Evolutionary conservation across 2,329 filamentous ascomycete genomes (phyloP), one percentile per base, ranked within the genome.

Genomic region (Claviceps arundinis): DNA sequence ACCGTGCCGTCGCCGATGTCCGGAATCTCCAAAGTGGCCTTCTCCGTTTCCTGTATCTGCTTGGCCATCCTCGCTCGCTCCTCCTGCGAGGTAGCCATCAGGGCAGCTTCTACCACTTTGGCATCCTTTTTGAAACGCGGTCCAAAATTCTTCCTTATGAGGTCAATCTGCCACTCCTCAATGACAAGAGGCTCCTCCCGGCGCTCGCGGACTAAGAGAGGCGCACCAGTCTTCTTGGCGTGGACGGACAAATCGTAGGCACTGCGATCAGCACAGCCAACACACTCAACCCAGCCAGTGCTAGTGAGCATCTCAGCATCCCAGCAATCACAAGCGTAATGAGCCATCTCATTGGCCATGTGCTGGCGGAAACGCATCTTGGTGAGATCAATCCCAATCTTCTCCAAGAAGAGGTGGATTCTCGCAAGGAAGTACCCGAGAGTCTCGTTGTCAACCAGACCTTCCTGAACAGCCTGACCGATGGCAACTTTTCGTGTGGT

Each of bases 331-430:
- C 84, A 80, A 47, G 93, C 93, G 66, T 98, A 98, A 71, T 98
- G 93, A 16, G 93, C 78, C 77, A 80, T 81, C 64, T 80, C 77
- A 61, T 80, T 81, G 55, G 72, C 72, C 90, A 98, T 96, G 72
- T 98, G 93, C 71, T 98, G 93, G 63, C 93, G 82, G 78, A 97
- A 97, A 51, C 93, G 86, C 61, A 97, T 80, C 76, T 97, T 98
- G 58, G 74, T 78, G 65, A 81, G 75, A 66, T 97, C 91, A 47
- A 95, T 77, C 64, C 93, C 93, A 60, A 98, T 85, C 70, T 85
- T 89, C 63, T 85, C 69, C 59, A 97, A 77, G 78, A 97, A 98
- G 42, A 88, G 80, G 65, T 93, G 85, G 63, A 98, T 96, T 52
- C 93, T 84, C 45, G 89, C 93, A 48, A 98, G 74, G 76, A 98